phyloP scores from a whole-genome alignment of 371 early-diverging fungal species.

The Rhizopus stolonifer region DNA sequence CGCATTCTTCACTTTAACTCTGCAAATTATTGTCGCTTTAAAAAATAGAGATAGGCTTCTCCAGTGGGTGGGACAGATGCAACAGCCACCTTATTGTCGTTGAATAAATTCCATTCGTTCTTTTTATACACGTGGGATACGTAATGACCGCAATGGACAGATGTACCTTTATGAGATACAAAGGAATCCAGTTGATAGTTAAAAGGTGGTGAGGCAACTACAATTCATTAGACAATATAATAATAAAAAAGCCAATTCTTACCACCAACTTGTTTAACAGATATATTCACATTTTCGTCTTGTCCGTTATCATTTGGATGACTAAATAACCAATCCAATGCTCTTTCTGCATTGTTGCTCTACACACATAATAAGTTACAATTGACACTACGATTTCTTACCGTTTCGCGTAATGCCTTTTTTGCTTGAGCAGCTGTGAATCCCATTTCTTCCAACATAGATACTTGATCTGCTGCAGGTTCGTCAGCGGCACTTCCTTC shows the following conservation, averaged over 20 bases:
- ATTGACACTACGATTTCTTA: conserved; percentile 25
- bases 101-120: conserved; percentile 86
- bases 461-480: conserved; percentile 46
- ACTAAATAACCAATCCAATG: conserved; percentile 93
- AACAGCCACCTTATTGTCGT: conserved; percentile 91
- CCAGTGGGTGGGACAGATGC: conserved; percentile 65
- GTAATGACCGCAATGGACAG: conserved; percentile 96
- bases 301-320: conserved; percentile 74
- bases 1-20: conserved; percentile 5
- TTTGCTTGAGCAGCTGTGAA: conserved; percentile 81
- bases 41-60: conserved; percentile 73
- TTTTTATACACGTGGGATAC: conserved; percentile 81
- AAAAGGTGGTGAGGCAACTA: conserved; percentile 53
- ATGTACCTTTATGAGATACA: conserved; percentile 96
- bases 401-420: conserved; percentile 82
- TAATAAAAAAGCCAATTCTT: background rate
- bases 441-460: conserved; percentile 86
- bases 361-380: conserved; percentile 22
- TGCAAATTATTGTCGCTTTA: conserved; percentile 43
- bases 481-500: background rate
- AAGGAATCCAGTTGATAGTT: conserved; percentile 78
- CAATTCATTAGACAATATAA: conserved; percentile 1
- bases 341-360: conserved; percentile 84
- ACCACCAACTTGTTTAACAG: conserved; percentile 6
- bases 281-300: background rate